Evolutionary conservation across 768 basidiomycete genomes (phyloP), one percentile per base, ranked within the genome.

Genomic region (Tricholoma furcatifolium): DNA sequence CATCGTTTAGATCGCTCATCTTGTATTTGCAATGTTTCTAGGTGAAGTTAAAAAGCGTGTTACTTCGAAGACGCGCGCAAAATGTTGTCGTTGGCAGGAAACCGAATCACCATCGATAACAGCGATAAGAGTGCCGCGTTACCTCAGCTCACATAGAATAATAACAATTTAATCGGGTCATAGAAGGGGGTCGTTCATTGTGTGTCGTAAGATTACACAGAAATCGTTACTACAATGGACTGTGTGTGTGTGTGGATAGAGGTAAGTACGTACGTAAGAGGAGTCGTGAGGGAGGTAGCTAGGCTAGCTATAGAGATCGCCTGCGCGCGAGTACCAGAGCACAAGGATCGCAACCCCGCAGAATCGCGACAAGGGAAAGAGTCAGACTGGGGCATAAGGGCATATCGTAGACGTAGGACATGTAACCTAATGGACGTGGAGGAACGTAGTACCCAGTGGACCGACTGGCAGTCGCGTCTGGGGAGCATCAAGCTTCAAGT

Each of bases 1-100:
- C 55, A 47, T 79, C 70, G 45, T 74, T 68, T 32, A 68, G 60
- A 58, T 84, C 80, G 61, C 69, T 78, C 80, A 83, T 83, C 32
- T n/a, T n/a, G 53, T 68, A 11, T 43, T 14, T 40, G 15, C n/a
- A 10, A 18, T 39, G 45, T 27, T 51, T 32, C 51, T 7, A 27
- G 27, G 7, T 7, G 27, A 4, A 27, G 17, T 57, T 14, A 21
- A 44, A 31, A 42, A 31, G 48, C 51, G 43, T 5, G 36, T 11
- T 38, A 14, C 36, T 41, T 12, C n/a, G 42, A 39, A 17, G 35
- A 27, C 27, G 27, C 27, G 27, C 7, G 3, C 27, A 7, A 27
- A 27, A 27, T 27, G 27, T 27, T 27, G 27, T 27, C 7, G 27
- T 47, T 30, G 17, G 24, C 2, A 27, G 27, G 17, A 32, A 35